phyloP scores from a whole-genome alignment of 306 rosid species.

The Cyamopsis tetragonoloba region DNA sequence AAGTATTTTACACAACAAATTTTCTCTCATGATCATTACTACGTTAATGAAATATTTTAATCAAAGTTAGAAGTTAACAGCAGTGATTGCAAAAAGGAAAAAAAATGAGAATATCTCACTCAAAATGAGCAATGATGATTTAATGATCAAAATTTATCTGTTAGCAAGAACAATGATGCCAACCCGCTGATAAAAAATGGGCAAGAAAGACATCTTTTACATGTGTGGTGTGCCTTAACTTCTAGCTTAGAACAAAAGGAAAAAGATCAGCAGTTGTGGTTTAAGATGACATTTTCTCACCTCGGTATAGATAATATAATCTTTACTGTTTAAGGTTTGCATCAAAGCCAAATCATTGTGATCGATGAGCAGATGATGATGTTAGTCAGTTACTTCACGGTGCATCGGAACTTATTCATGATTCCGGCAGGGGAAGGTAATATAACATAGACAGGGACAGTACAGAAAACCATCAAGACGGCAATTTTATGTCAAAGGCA shows the following conservation, averaged over 20 bases:
- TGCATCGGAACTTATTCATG: not conserved
- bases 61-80: not conserved
- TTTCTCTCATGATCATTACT: not conserved
- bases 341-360: conserved; percentile 20
- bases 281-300: conserved; percentile 8
- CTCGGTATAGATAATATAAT: conserved; percentile 16
- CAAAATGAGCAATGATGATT: conserved; percentile 15
- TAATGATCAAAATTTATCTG: conserved; percentile 11
- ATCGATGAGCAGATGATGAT: conserved; percentile 13
- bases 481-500: not conserved
- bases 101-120: not conserved
- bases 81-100: not conserved
- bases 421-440: conserved; percentile 1
- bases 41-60: not conserved
- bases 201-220: conserved; percentile 20
- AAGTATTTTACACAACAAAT: not conserved
- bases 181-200: conserved; percentile 20
- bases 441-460: not conserved
- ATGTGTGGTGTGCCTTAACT: conserved; percentile 23
- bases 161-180: conserved; percentile 18
- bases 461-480: not conserved
- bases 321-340: not conserved
- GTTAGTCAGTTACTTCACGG: conserved; percentile 4
- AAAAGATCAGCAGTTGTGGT: not conserved
- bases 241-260: conserved; percentile 20